Evolutionary conservation across 805 yeast genomes (phyloP), one percentile per base, ranked within the genome.

Genomic region (Debaryomyces castellii): DNA sequence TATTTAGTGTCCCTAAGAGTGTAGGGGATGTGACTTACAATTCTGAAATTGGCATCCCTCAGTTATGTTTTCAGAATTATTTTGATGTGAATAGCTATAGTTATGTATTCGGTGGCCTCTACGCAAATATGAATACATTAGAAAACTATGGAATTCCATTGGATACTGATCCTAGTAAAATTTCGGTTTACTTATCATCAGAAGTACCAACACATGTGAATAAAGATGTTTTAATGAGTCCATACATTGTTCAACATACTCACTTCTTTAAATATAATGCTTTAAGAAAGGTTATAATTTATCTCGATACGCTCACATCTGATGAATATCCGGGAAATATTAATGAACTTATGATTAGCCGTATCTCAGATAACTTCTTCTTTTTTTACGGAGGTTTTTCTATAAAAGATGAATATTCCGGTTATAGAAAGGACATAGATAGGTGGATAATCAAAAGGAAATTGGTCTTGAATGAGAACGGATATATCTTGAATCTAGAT

Each of bases 381-480:
- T 73, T 85, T 51, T 74, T 77, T 47, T 84, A 79, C 57, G 95
- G 92, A n/a, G 95, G 94, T 0, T 78, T 84, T 58, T 78, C 77
- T 43, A 45, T 71, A 17, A 48, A 51, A 20, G 54, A 55, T 14
- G 60, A 55, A 10, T 52, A 62, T 1, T 63, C 60, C 6, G 44
- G 45, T 1, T 60, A 65, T 45, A 45, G 53, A 5, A 54, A 55
- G 4, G 52, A 55, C 2, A 43, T 53, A 16, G 66, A 59, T 47
- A 49, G 64, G 47, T 64, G 79, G 77, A 39, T 69, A 49, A 51
- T 66, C 14, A 68, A 73, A 36, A 73, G 75, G 51, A 67, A 70
- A 20, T 65, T 83, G 3, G 63, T 62, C 5, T 53, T 84, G 45
- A 83, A 81, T 57, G 73, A 74, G 42, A 67, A 74, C 35, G 83